These are phyloP conservation scores for Hippophae tibetana DNA, from an alignment of 306 rosid species.

Conservation along the genomic window DNA sequence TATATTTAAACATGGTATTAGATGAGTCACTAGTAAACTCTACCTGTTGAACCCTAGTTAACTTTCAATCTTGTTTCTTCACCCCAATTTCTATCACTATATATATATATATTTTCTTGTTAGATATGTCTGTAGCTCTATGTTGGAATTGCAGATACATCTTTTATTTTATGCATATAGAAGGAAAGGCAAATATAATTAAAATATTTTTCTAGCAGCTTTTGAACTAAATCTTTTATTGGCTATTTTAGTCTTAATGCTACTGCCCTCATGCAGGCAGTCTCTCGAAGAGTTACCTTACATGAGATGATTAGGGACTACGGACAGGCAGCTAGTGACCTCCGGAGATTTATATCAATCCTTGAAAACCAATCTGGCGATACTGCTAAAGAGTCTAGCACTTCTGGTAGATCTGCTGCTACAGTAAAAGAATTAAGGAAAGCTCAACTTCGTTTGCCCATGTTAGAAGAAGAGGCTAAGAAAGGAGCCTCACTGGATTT, in stretches of 20 bases:
- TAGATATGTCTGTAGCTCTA: too few relatives aligned
- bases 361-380: slow-evolving; percentile 54
- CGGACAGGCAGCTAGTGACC: slow-evolving; percentile 65
- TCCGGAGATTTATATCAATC: slow-evolving; percentile 45
- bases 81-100: too few relatives aligned
- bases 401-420: slow-evolving; percentile 44
- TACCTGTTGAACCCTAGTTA: too few relatives aligned
- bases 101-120: too few relatives aligned
- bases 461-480: slow-evolving; percentile 65
- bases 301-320: slow-evolving; percentile 81
- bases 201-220: too few relatives aligned
- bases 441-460: slow-evolving; percentile 42
- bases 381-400: slow-evolving; percentile 34
- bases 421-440: slow-evolving; percentile 50
- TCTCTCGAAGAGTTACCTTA: slow-evolving; percentile 84
- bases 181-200: too few relatives aligned
- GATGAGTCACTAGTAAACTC: too few relatives aligned
- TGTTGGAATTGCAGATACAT: too few relatives aligned
- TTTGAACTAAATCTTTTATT: not conserved
- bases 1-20: too few relatives aligned
- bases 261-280: slow-evolving; percentile 44
- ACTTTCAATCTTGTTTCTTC: too few relatives aligned
- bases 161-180: too few relatives aligned
- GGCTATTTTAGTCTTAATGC: slow-evolving; percentile 14
- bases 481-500: slow-evolving; percentile 55